Evolutionary conservation across 2,329 filamentous ascomycete genomes (phyloP).

Genomic region (Claviceps purpurea): DNA sequence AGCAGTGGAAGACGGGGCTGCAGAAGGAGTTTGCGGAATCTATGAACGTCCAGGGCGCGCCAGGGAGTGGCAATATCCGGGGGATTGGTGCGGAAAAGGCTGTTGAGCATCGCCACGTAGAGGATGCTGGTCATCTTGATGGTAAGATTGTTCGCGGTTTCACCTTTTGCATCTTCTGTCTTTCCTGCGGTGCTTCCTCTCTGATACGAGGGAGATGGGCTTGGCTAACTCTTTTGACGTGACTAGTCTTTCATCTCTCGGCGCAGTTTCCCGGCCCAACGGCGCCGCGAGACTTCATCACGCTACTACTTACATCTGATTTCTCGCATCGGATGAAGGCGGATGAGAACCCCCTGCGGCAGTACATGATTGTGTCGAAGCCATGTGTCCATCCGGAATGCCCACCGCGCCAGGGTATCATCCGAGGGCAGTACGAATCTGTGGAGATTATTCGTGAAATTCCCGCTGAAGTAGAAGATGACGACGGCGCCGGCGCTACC

Average conservation of each 20-base stretch:
- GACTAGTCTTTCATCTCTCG: slow-evolving; percentile 65
- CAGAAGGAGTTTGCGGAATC: slow-evolving; percentile 69
- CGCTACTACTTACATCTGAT: slow-evolving; percentile 58
- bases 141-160: slow-evolving; percentile 24
- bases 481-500: slow-evolving; percentile 1
- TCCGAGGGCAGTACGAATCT: slow-evolving; percentile 79
- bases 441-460: slow-evolving; percentile 85
- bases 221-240: neutral
- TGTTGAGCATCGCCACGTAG: slow-evolving; percentile 48
- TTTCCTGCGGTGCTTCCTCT: neutral
- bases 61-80: slow-evolving; percentile 62
- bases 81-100: slow-evolving; percentile 73
- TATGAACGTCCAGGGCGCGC: slow-evolving; percentile 54
- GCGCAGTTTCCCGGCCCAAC: slow-evolving; percentile 86
- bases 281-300: slow-evolving; percentile 76
- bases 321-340: slow-evolving; percentile 25
- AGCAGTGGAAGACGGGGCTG: slow-evolving; percentile 64
- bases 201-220: neutral
- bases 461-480: slow-evolving; percentile 31
- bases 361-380: slow-evolving; percentile 79
- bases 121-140: slow-evolving; percentile 49
- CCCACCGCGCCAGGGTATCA: slow-evolving; percentile 55
- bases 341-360: slow-evolving; percentile 29
- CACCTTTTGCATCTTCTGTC: too few species aligned
- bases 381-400: slow-evolving; percentile 68